These are phyloP conservation scores for Jackrogersella minutella DNA, from an alignment of 495 filamentous ascomycete genomes.

Conservation along the genomic window DNA sequence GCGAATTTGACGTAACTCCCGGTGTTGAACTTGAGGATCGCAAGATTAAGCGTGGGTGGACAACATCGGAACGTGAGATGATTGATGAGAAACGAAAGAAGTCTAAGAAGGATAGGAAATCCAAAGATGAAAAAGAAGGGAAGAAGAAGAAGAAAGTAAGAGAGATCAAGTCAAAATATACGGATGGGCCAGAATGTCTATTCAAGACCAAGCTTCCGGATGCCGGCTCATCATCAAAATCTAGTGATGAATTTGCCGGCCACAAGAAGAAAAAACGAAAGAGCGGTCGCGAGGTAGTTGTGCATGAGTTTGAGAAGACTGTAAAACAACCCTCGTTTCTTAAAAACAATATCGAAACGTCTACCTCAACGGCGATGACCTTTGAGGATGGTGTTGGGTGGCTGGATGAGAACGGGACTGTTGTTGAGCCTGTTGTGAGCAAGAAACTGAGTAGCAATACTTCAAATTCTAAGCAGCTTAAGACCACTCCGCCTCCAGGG, in stretches of 20 bases:
- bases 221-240: slow-evolving; percentile 48
- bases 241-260: slow-evolving; percentile 52
- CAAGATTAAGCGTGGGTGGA: slow-evolving; percentile 92
- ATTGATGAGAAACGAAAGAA: slow-evolving; percentile 57
- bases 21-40: slow-evolving; percentile 78
- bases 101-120: slow-evolving; percentile 40
- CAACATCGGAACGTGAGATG: slow-evolving; percentile 65
- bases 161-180: slow-evolving; percentile 75
- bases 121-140: slow-evolving; percentile 49
- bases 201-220: slow-evolving; percentile 80
- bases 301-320: slow-evolving; percentile 85
- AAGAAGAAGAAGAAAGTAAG: slow-evolving; percentile 64
- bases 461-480: slow-evolving; percentile 26
- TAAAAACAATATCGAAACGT: slow-evolving; percentile 54
- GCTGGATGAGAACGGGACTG: slow-evolving; percentile 79
- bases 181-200: slow-evolving; percentile 77
- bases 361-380: slow-evolving; percentile 50
- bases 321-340: slow-evolving; percentile 81
- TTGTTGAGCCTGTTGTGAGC: slow-evolving; percentile 67
- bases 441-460: slow-evolving; percentile 34
- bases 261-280: slow-evolving; percentile 66
- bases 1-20: slow-evolving; percentile 66
- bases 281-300: slow-evolving; percentile 59
- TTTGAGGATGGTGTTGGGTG: slow-evolving; percentile 86
- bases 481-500: slow-evolving; percentile 26